phyloP scores from a whole-genome alignment of 2,329 filamentous ascomycete species.

The Penicillium nordicum region DNA sequence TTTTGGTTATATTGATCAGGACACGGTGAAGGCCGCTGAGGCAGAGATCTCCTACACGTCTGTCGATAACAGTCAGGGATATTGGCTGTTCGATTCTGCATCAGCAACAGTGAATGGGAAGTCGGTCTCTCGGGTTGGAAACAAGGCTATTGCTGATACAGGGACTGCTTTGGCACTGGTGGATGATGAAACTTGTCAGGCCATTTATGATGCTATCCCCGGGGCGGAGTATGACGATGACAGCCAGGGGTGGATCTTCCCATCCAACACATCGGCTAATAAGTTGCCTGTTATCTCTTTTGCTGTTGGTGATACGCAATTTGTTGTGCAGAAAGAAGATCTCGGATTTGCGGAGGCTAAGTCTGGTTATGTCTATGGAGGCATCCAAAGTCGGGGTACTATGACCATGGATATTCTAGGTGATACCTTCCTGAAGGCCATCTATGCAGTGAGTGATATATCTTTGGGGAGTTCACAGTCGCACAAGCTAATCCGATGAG shows the following conservation, averaged over 20 bases:
- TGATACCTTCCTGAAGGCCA: slow-evolving; percentile 61
- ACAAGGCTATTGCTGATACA: slow-evolving; percentile 68
- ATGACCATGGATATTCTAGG: slow-evolving; percentile 62
- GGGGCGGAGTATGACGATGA: slow-evolving; percentile 55
- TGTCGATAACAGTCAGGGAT: slow-evolving; percentile 62
- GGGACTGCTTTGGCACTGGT: slow-evolving; percentile 67
- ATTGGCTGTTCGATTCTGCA: slow-evolving; percentile 64
- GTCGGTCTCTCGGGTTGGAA: slow-evolving; percentile 49
- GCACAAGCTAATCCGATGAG: background rate
- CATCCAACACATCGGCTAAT: slow-evolving; percentile 49
- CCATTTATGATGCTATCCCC: slow-evolving; percentile 62
- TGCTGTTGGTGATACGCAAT: slow-evolving; percentile 60
- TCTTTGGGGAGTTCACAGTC: background rate
- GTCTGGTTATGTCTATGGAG: slow-evolving; percentile 58
- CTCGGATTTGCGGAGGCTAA: slow-evolving; percentile 57
- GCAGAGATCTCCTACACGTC: slow-evolving; percentile 58
- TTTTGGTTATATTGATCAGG: slow-evolving; percentile 67
- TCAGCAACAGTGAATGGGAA: slow-evolving; percentile 58
- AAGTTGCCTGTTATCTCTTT: slow-evolving; percentile 61
- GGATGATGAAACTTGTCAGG: slow-evolving; percentile 58
- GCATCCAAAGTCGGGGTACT: slow-evolving; percentile 61
- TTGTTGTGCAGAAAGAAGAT: slow-evolving; percentile 61
- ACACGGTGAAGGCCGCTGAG: slow-evolving; percentile 54
- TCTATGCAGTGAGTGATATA: slow-evolving; percentile 56
- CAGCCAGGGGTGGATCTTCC: slow-evolving; percentile 64